Evolutionary conservation across 768 basidiomycete genomes (phyloP), one percentile per base, ranked within the genome.

Genomic region (Phlegmacium glaucopus): DNA sequence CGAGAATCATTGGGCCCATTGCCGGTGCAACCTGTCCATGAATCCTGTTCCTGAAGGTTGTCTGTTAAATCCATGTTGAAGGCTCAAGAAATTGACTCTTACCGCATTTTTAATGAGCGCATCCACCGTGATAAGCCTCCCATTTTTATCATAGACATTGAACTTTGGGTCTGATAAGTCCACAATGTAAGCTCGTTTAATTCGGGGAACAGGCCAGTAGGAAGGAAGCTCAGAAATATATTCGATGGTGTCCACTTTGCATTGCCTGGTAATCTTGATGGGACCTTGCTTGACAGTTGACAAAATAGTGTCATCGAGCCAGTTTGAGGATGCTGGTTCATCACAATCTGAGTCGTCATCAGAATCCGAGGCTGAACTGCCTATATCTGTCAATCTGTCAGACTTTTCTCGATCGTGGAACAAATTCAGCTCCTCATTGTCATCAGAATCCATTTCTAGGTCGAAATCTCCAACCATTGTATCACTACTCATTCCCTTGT

Each of bases 51-150:
- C 34, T 45, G 27, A 39, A 27, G 28, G 13, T 8, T 8, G 30
- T 32, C 13, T 32, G 30, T 13, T 32, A 32, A 13, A 32, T 13
- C 13, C 30, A 8, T 32, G 30, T 13, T 32, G 30, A 32, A 8
- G 13, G 30, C n/a, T n/a, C 13, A 32, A 13, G 30, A 32, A 32
- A 32, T 32, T 32, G 38, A 36, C 6, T 13, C 11, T 43, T 29
- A 58, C 60, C 37, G 51, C 49, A 28, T 58, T 58, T 46, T 61
- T 58, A 5, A 61, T 50, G 7, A 61, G 42, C 0, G 52, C 50
- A 36, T 59, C 60, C 4, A 52, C 47, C 4, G 50, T 46, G 25
- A 49, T 15, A 4, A 53, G 27, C 12, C 36, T 32, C 5, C 45
- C 57, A 2, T 50, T 28, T 9, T 54, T 51, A 32, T 55, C 43